Base-by-base conservation (phyloP, 2,329 filamentous ascomycete genomes). In the Sporothrix humicola region DNA sequence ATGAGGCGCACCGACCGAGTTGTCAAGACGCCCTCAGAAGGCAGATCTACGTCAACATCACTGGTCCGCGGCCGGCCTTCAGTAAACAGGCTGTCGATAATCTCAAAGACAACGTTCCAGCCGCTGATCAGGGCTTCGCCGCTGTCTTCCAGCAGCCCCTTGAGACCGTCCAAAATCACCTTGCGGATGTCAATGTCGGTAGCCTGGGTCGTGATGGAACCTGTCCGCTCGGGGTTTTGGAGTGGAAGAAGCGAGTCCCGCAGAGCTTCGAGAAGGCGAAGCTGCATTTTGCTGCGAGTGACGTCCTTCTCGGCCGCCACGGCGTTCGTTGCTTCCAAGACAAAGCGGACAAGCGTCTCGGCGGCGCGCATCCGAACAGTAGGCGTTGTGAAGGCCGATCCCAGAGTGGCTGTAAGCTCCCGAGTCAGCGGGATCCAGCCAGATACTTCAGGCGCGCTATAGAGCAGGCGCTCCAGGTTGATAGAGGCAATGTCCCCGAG, bases 91-190 rank as follows among this genome's bases (percentile, higher is more conserved):
- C 90, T 95, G 76, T 91, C 90, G 76, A 98, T 92, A 75, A 98
- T 91, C 61, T 93, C 90, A 77, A 99, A 96, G 0, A 94, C 90
- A 68, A 93, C 88, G 66, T 92, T 89, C 96, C 96, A 99, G 3
- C 94, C 95, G 76, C 90, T 91, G 15, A 92, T 85, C 6, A 98
- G 87, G 0, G 89, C 90, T 79, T 99, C 95, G 9, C 95, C 96
- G 77, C 92, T 95, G 75, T 94, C 92, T 79, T 98, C 95, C 1
- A 99, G 86, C 23, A 98, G 89, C 72, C 87, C 91, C 80, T 94
- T 94, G 7, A 97, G 84, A 0, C 92, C 91, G 76, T 97, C 93
- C 1, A 97, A 86, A 31, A 93, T 86, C 71, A 92, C 89, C 76
- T 91, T 91, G 79, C 97, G 94, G 17, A 97, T 92, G 72, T 96